phyloP scores from a whole-genome alignment of 2,329 filamentous ascomycete genomes.

The Colletotrichum melonis region DNA sequence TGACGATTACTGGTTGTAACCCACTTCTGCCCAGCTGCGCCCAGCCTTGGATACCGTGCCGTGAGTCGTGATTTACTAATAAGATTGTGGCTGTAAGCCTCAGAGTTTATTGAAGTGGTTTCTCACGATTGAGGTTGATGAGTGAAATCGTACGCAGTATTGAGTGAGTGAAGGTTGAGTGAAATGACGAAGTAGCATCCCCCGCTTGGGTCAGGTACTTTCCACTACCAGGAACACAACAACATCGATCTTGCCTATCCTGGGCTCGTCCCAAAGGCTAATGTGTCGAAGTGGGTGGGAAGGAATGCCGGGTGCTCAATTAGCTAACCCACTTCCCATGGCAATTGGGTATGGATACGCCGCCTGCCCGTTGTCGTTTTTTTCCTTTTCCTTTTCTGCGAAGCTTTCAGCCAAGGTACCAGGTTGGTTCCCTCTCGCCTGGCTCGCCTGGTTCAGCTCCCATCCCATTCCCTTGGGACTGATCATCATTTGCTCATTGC shows the following conservation, averaged over 20 bases:
- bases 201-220: not conserved
- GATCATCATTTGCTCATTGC: not conserved
- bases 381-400: not conserved
- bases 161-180: not conserved
- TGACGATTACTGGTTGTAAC: constrained; percentile 4
- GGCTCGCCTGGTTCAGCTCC: not conserved
- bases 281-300: not conserved
- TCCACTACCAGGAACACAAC: constrained; percentile 1
- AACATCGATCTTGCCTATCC: constrained; percentile 7
- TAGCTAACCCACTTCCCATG: constrained; percentile 26
- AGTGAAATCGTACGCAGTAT: not conserved
- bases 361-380: not conserved
- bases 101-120: not conserved
- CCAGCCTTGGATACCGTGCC: not conserved
- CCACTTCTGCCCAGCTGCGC: constrained; percentile 5
- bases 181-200: not conserved
- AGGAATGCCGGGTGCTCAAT: not conserved
- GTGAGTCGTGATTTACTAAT: not conserved
- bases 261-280: not conserved
- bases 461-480: not conserved
- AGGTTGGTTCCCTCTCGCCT: not conserved
- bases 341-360: constrained; percentile 13
- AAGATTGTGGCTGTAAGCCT: no score
- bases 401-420: not conserved
- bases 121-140: not conserved